Evolutionary conservation across 345 rosid genomes (phyloP).

Genomic region (Limnanthes douglasii): DNA sequence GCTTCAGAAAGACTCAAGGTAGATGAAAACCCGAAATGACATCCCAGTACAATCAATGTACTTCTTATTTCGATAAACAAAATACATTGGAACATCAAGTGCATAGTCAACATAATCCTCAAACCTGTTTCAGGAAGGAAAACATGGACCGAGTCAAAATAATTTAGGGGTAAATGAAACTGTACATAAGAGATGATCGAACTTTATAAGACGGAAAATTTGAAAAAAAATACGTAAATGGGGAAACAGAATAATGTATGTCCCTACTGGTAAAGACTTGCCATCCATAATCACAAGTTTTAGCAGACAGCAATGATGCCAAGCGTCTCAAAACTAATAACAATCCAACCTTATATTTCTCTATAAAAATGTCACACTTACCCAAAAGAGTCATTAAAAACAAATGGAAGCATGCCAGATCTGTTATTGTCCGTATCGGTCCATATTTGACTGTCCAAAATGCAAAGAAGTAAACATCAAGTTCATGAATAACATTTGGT

Average conservation of each 20-base stretch:
- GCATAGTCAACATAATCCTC: slow-evolving; percentile 98
- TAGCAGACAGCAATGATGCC: no score
- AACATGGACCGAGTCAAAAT: no score
- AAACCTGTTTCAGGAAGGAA: slow-evolving; percentile 42
- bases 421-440: slow-evolving; percentile 90
- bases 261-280: no score
- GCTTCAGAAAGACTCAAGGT: slow-evolving; percentile 19
- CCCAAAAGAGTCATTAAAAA: slow-evolving; percentile 89
- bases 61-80: slow-evolving; percentile 72
- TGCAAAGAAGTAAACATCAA: slow-evolving; percentile 10
- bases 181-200: no score
- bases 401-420: slow-evolving; percentile 94
- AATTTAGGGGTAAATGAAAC: no score
- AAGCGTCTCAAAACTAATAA: no score
- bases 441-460: slow-evolving; percentile 78
- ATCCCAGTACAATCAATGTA: slow-evolving; percentile 88
- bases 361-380: slow-evolving; percentile 19
- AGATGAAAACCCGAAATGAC: slow-evolving; percentile 86
- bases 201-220: no score
- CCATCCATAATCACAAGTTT: no score
- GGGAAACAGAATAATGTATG: background rate
- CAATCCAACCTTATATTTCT: no score
- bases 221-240: no score
- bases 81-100: slow-evolving; percentile 99
- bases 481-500: background rate